These are phyloP conservation scores for Metschnikowia continentalis DNA, from an alignment of 805 yeast species.

Conservation along the genomic window DNA sequence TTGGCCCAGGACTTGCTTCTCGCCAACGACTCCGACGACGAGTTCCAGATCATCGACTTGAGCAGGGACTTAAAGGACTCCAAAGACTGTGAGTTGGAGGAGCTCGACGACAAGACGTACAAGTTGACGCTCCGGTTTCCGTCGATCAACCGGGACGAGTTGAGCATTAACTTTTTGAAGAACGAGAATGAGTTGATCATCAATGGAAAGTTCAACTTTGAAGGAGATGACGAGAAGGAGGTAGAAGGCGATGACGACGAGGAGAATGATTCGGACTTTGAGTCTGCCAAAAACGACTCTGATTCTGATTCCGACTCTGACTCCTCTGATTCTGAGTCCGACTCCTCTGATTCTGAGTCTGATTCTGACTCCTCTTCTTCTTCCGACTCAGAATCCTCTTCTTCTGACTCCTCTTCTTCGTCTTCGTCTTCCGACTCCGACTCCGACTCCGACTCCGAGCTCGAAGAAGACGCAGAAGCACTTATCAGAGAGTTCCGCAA, in stretches of 20 bases:
- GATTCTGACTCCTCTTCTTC: constrained; percentile 1
- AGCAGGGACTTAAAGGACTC: constrained; percentile 39
- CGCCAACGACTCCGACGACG: constrained; percentile 15
- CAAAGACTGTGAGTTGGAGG: constrained; percentile 41
- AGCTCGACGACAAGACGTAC: constrained; percentile 36
- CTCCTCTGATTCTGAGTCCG: constrained; percentile 15
- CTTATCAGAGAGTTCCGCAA: constrained; percentile 36
- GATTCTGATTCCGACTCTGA: constrained; percentile 4
- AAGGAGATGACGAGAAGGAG: constrained; percentile 21
- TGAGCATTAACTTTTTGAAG: constrained; percentile 37
- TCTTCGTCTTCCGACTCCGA: constrained; percentile 15
- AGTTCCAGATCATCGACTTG: constrained; percentile 33
- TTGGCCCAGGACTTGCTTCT: constrained; percentile 10
- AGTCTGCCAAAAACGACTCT: constrained; percentile 10
- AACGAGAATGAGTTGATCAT: constrained; percentile 39
- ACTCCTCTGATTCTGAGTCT: constrained; percentile 15
- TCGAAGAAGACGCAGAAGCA: constrained; percentile 36
- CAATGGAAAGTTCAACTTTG: constrained; percentile 37
- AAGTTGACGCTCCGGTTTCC: constrained; percentile 41
- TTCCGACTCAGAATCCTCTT: no score
- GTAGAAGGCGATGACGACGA: constrained; percentile 20
- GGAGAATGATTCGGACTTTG: constrained; percentile 1
- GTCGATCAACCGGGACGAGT: constrained; percentile 36
- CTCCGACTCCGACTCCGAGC: constrained; percentile 25
- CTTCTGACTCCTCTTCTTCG: constrained; percentile 8